Evolutionary conservation across 2,329 filamentous ascomycete species (phyloP).

Genomic region (Trichophyton schoenleinii): DNA sequence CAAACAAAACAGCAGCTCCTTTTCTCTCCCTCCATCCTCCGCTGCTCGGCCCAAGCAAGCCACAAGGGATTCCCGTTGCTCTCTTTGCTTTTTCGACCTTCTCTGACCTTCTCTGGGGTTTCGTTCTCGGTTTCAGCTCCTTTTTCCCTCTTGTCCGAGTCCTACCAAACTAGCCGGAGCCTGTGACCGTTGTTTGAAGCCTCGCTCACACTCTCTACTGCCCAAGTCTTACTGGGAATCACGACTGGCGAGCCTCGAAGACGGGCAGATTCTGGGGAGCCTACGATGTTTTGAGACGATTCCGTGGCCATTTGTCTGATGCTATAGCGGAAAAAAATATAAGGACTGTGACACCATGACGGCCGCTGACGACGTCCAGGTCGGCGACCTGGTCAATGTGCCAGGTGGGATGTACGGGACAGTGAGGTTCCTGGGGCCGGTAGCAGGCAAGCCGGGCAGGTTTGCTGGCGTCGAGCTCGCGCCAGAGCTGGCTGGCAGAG

Average conservation of each 20-base stretch:
- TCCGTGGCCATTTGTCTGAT: neutral
- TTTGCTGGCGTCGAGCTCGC: conserved; percentile 90
- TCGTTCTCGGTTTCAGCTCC: neutral
- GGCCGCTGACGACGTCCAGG: conserved; percentile 42
- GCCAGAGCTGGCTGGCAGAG: conserved; percentile 63
- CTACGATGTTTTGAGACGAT: neutral
- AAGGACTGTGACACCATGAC: neutral
- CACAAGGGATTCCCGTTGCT: neutral
- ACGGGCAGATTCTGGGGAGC: neutral
- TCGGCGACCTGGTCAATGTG: conserved; percentile 80
- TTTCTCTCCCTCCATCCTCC: neutral
- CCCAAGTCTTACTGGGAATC: neutral
- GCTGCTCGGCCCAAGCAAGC: neutral
- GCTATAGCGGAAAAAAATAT: neutral
- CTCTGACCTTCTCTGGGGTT: neutral
- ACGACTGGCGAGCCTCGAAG: neutral
- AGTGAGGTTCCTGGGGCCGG: conserved; percentile 76
- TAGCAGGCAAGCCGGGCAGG: conserved; percentile 75
- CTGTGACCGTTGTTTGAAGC: neutral
- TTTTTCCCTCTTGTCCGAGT: neutral
- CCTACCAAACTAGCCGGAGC: neutral
- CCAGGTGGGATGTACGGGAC: conserved; percentile 85
- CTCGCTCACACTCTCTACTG: neutral
- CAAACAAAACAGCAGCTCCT: neutral
- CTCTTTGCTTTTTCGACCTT: conserved; percentile 1